Conservation (phyloP, 1,284 basidiomycete genomes). For the Cryptococcus sp. region DNA sequence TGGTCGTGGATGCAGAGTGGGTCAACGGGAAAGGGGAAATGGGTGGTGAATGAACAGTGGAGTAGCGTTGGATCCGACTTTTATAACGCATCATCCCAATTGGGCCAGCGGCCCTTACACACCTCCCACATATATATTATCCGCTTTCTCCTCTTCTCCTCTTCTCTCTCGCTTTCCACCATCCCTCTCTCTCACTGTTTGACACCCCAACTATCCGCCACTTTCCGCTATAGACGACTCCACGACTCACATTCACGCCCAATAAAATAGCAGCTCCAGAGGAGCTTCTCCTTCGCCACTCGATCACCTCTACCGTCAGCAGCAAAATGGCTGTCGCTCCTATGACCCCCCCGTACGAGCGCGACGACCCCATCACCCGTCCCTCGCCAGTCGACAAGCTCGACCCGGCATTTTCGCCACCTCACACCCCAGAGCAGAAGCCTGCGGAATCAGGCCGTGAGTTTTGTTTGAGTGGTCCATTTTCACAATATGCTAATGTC, state of each 20-base stretch:
- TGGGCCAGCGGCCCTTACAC: no score
- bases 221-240: background rate
- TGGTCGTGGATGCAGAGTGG: background rate
- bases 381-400: slow-evolving; percentile 24
- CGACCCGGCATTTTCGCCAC: slow-evolving; percentile 33
- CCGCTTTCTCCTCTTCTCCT: background rate
- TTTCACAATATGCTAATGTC: slow-evolving; percentile 4
- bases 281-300: background rate
- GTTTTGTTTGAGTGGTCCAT: no score
- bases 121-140: background rate
- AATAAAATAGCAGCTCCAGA: no score
- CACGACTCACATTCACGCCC: no score
- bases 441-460: slow-evolving; percentile 14
- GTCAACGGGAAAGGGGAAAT: background rate
- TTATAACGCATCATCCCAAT: no score
- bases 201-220: background rate
- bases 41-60: slow-evolving; percentile 1
- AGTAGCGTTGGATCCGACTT: no score
- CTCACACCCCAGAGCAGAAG: slow-evolving; percentile 27
- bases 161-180: background rate
- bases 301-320: background rate
- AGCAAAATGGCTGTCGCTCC: slow-evolving; percentile 11
- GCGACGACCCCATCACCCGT: slow-evolving; percentile 13
- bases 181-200: background rate
- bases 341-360: slow-evolving; percentile 21